These are phyloP conservation scores for Silene coronaria DNA, from an alignment of 179 eudicot genomes.

Conservation along the genomic window DNA sequence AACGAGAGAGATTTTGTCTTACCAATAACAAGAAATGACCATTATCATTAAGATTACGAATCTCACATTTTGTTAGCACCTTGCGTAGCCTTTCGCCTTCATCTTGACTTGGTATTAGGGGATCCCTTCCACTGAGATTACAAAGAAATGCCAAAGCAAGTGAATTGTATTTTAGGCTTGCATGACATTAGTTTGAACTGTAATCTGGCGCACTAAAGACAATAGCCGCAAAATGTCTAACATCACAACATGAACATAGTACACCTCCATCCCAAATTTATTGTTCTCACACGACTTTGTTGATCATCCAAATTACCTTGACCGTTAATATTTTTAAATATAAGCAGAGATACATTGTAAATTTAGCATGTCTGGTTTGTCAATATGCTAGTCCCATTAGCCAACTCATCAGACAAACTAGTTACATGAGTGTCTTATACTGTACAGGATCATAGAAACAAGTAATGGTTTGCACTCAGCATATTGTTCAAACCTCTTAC, in stretches of 20 bases:
- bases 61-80: constrained; percentile 49
- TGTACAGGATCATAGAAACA: too few species aligned
- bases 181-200: background rate
- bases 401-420: too few species aligned
- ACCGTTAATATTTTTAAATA: too few species aligned
- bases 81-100: constrained; percentile 64
- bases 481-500: too few species aligned
- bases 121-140: constrained; percentile 56
- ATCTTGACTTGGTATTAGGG: constrained; percentile 56
- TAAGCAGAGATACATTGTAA: too few species aligned
- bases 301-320: too few species aligned
- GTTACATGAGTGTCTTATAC: too few species aligned
- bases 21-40: constrained; percentile 76
- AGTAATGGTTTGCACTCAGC: too few species aligned
- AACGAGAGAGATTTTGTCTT: constrained; percentile 25
- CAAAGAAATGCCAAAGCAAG: constrained; percentile 1
- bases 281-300: too few species aligned
- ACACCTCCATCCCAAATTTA: too few species aligned
- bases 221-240: background rate
- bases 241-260: background rate
- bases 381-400: too few species aligned
- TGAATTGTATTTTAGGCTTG: background rate
- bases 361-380: too few species aligned
- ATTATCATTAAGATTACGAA: constrained; percentile 50
- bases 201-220: background rate